Evolutionary conservation across 768 basidiomycete species (phyloP).

Genomic region (Pholiota microspora): DNA sequence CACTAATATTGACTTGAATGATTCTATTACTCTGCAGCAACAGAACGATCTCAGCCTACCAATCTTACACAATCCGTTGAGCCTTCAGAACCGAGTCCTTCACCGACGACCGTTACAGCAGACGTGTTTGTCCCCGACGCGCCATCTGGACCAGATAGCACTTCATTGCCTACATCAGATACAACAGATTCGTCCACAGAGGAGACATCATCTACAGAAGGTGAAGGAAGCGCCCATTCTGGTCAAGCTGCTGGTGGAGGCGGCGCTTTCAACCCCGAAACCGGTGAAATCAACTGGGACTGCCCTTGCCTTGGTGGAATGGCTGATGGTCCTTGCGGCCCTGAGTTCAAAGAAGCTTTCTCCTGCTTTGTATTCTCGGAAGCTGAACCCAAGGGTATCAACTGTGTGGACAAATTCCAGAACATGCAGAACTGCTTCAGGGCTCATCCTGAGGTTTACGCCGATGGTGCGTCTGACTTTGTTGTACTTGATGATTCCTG

Average conservation of each 20-base stretch:
- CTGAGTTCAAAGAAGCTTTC: conserved; percentile 92
- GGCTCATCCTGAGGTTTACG: conserved; percentile 93
- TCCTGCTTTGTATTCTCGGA: conserved; percentile 96
- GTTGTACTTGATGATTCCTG: conserved; percentile 6
- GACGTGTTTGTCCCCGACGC: conserved; percentile 13
- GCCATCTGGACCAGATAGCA: conserved; percentile 18
- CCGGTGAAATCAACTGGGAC: conserved; percentile 99
- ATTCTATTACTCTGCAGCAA: background rate
- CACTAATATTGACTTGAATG: background rate
- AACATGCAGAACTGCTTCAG: conserved; percentile 98
- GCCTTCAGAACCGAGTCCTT: conserved; percentile 5
- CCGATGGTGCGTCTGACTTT: conserved; percentile 62
- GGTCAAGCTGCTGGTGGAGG: conserved; percentile 45
- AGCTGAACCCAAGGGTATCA: conserved; percentile 94
- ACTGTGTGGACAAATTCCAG: conserved; percentile 97
- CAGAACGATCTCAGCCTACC: conserved; percentile 7
- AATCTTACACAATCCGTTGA: conserved; percentile 11
- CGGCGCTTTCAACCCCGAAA: conserved; percentile 89
- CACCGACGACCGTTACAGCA: conserved; percentile 1
- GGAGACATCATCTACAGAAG: conserved; percentile 12
- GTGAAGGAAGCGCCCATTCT: conserved; percentile 15
- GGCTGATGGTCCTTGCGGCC: conserved; percentile 96
- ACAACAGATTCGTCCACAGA: conserved; percentile 8
- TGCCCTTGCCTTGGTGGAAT: conserved; percentile 98
- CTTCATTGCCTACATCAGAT: conserved; percentile 6